Evolutionary conservation across 176 grass and related monocot species (phyloP).

Genomic region (Aegilops tauschii): DNA sequence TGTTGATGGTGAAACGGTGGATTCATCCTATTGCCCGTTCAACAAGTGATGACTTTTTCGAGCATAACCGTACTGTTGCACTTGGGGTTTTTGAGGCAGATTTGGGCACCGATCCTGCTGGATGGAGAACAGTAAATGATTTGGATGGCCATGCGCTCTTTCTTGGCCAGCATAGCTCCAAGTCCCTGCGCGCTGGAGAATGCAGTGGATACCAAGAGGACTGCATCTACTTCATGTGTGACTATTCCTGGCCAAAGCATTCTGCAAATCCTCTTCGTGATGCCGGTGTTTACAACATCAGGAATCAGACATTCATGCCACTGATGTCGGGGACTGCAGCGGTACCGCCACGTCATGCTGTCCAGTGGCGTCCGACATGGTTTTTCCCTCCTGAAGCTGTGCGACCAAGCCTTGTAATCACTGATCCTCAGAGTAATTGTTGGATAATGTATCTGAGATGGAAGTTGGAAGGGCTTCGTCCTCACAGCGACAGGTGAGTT

Average conservation of each 20-base stretch:
- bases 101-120: neutral
- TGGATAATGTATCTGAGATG: no score
- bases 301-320: neutral
- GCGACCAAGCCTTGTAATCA: no score
- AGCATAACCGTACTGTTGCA: neutral
- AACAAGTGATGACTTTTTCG: neutral
- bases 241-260: neutral
- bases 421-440: no score
- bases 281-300: neutral
- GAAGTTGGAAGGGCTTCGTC: no score
- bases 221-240: conserved; percentile 23
- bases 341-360: no score
- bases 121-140: neutral
- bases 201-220: neutral
- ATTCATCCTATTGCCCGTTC: neutral
- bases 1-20: neutral
- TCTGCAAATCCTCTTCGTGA: neutral
- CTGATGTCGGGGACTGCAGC: no score
- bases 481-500: no score
- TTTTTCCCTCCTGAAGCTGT: no score
- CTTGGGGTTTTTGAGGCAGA: conserved; percentile 4
- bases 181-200: conserved; percentile 1
- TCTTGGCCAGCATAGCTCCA: conserved; percentile 19
- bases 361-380: no score
- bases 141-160: conserved; percentile 11